Evolutionary conservation across 179 eudicot species (phyloP).

Genomic region (Vitellaria paradoxa): DNA sequence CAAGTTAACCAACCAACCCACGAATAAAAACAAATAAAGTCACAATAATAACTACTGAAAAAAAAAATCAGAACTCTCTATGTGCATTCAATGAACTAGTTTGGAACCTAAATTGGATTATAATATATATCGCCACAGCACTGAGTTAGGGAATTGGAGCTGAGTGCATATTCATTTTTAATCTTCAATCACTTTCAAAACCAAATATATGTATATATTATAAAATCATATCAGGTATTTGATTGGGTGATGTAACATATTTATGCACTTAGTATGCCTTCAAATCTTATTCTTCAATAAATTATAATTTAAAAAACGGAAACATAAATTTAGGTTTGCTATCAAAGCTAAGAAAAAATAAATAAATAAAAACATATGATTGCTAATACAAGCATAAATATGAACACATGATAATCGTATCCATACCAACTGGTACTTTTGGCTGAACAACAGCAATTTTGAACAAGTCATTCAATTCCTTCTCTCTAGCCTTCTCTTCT

Average conservation of each 20-base stretch:
- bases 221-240: too few species aligned
- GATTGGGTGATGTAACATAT: not conserved
- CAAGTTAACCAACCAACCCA: not conserved
- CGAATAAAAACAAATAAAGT: not conserved
- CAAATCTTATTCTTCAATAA: too few species aligned
- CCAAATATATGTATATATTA: not conserved
- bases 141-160: not conserved
- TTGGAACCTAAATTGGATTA: not conserved
- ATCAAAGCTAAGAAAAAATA: not conserved
- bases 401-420: not conserved
- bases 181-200: not conserved
- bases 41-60: not conserved
- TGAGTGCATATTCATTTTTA: not conserved
- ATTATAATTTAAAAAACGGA: too few species aligned
- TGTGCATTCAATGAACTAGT: not conserved
- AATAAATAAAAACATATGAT: too few species aligned
- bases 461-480: slow-evolving; percentile 87
- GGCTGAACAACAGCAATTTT: slow-evolving; percentile 94
- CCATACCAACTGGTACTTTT: slow-evolving; percentile 87
- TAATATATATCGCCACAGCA: not conserved
- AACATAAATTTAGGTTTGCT: not conserved
- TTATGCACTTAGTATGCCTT: not conserved
- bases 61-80: not conserved
- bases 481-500: slow-evolving; percentile 84
- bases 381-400: not conserved